phyloP scores from a whole-genome alignment of 2,329 filamentous ascomycete species.

The Cadophora luteo-olivacea region DNA sequence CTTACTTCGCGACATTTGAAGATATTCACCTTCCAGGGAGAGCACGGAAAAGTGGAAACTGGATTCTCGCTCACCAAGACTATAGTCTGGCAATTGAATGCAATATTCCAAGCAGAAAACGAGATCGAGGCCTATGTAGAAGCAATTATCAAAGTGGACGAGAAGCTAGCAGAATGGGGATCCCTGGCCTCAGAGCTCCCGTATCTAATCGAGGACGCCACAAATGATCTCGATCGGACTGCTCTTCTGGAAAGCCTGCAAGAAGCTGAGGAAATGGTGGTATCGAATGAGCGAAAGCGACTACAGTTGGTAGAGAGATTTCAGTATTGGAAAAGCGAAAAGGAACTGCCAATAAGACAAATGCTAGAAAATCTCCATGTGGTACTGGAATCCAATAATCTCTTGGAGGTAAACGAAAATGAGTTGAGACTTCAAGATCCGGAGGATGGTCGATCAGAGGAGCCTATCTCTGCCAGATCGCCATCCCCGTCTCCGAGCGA shows the following conservation, averaged over 20 bases:
- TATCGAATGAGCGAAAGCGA: not conserved
- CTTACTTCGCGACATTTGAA: slow-evolving; percentile 8
- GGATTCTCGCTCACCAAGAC: slow-evolving; percentile 1
- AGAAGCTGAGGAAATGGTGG: not conserved
- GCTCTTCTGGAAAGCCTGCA: not conserved
- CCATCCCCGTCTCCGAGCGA: not conserved
- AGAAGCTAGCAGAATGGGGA: not conserved
- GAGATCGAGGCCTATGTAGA: not conserved
- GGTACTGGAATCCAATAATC: not conserved
- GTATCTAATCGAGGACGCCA: not conserved
- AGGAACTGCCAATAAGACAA: not conserved
- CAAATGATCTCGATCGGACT: not conserved
- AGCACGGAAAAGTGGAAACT: not conserved
- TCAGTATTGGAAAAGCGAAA: not conserved
- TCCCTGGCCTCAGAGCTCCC: not conserved
- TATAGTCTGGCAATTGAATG: slow-evolving; percentile 14
- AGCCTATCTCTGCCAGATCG: too few relatives aligned
- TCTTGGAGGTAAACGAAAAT: not conserved
- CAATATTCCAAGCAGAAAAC: not conserved
- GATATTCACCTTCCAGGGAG: not conserved
- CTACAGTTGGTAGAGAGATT: not conserved
- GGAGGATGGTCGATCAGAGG: not conserved
- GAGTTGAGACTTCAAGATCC: not conserved
- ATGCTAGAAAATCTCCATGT: not conserved
- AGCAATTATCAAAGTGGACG: not conserved